Evolutionary conservation across 805 yeast species (phyloP).

Genomic region (Candida andamanensis): DNA sequence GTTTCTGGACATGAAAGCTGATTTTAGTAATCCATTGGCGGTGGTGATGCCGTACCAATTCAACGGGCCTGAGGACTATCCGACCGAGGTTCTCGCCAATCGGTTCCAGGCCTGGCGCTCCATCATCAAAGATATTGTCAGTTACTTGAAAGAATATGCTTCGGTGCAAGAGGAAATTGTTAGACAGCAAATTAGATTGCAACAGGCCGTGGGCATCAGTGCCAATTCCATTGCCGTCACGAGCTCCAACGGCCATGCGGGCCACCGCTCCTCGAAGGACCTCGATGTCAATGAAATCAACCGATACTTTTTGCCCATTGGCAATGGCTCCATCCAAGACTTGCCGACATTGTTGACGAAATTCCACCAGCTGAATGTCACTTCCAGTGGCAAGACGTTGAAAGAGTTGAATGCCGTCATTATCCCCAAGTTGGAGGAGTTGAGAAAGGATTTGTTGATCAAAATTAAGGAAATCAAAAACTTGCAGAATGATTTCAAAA

Average conservation of each 20-base stretch:
- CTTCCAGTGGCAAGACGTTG: constrained; percentile 36
- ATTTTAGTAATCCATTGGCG: constrained; percentile 31
- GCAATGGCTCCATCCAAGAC: constrained; percentile 72
- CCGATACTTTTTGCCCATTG: constrained; percentile 67
- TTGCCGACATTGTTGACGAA: constrained; percentile 62
- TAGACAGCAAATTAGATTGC: constrained; percentile 73
- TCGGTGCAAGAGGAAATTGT: constrained; percentile 85
- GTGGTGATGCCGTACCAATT: constrained; percentile 37
- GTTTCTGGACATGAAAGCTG: constrained; percentile 7
- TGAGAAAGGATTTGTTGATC: constrained; percentile 66
- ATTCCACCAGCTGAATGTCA: constrained; percentile 40
- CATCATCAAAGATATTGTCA: constrained; percentile 67
- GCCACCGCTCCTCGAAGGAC: constrained; percentile 7
- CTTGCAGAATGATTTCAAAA: constrained; percentile 79
- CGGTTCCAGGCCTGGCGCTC: constrained; percentile 85
- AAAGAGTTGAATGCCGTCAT: constrained; percentile 46
- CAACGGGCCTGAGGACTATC: constrained; percentile 38
- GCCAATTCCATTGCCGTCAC: constrained; percentile 12
- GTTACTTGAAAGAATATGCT: constrained; percentile 73
- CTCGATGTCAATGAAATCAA: constrained; percentile 31
- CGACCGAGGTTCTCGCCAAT: constrained; percentile 81
- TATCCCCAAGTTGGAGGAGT: constrained; percentile 52
- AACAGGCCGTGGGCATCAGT: constrained; percentile 58
- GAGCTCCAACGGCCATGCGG: constrained; percentile 8
- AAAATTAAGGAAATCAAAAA: constrained; percentile 85